Base-by-base conservation (phyloP, 164 flowering plant genomes). In the Sedum album region DNA sequence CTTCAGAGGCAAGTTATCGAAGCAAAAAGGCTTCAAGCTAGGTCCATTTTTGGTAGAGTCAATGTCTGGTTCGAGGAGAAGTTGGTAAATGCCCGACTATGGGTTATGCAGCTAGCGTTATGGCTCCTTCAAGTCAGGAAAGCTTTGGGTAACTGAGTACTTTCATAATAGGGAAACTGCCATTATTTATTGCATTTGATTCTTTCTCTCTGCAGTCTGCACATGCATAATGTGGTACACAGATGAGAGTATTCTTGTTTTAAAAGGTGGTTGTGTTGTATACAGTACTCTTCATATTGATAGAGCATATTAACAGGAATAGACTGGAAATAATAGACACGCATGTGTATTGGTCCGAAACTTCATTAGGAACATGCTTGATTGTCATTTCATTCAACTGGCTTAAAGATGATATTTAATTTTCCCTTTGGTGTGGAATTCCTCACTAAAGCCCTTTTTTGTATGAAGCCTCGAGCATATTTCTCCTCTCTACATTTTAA, bases 1-100 rank as follows among this genome's bases (percentile, higher is more conserved):
- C 97, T 23, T 88, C 97, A 0, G 86, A 85, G 77, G 97, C 93
- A 41, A n/a, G 77, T 94, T 39, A 33, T 83, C 4, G 88, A 90
- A 82, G 82, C 82, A 46, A 88, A 87, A 78, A 69, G 65, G 78
- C 69, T 66, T 46, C 85, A 84, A 41, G 77, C 68, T 15, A 88
- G 75, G 66, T 91, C 96, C 5, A 63, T 88, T 28, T 64, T 86
- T 6, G 23, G 78, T 14, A 41, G 77, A 69, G 20, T 91, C 46
- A 72, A 66, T 73, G 74, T 82, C 18, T 79, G 87, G 86, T 66
- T 86, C 23, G 96, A 89, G 70, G 86, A 78, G 66, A 49, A 86
- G 21, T 72, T 79, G 60, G 38, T 87, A 69, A 88, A 83, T 73
- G 88, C 82, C 69, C 86, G 89, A 39, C 79, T 94, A 18, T 71